Conservation (phyloP, 2,329 filamentous ascomycete species). For the Ophiostoma australiae region DNA sequence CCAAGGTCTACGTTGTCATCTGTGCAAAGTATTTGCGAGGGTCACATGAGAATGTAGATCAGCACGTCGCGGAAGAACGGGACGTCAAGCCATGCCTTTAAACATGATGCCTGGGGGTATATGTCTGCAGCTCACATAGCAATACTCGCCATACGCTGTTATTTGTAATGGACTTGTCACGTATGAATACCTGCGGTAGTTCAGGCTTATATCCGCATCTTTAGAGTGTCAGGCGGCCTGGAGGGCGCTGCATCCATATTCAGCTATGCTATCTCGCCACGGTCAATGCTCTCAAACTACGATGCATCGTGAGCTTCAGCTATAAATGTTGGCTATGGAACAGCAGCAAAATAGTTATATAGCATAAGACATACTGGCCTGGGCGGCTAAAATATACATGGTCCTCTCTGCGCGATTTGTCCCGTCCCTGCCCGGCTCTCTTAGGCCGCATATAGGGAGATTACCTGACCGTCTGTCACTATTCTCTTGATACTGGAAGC, state of each 20-base stretch:
- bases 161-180: too few species aligned
- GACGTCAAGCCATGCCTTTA: slow-evolving; percentile 4
- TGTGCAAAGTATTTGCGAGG: not conserved
- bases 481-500: too few species aligned
- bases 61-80: not conserved
- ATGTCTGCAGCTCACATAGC: not conserved
- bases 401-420: not conserved
- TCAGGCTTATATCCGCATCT: not conserved
- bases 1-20: not conserved
- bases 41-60: not conserved
- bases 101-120: not conserved
- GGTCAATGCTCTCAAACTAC: not conserved
- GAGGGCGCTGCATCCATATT: not conserved
- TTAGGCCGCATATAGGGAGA: not conserved
- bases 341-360: not conserved
- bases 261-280: not conserved
- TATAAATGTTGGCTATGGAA: not conserved
- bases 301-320: not conserved
- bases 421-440: not conserved
- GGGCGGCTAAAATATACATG: not conserved
- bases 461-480: not conserved
- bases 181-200: not conserved
- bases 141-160: too few species aligned
- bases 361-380: not conserved
- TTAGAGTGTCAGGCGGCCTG: not conserved